A percentile compares a stretch with the other conserved stretches of the same genome.
Evolutionary conservation across 805 yeast genomes (phyloP).

Genomic region (Candida koratica): DNA sequence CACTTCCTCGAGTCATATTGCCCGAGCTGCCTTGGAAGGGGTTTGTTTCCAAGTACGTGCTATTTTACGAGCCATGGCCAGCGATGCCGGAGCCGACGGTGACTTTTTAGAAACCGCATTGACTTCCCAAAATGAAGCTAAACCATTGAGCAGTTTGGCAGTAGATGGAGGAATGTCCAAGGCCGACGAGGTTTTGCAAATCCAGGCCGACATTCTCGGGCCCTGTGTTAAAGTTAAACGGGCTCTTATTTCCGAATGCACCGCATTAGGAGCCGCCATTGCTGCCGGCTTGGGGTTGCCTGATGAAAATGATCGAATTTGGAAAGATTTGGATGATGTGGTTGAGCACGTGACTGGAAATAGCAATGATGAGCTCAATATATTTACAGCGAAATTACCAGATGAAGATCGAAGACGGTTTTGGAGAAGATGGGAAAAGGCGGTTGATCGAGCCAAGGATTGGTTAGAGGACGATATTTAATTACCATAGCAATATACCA

Average conservation of each 20-base stretch:
- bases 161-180: constrained; percentile 97
- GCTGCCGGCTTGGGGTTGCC: constrained; percentile 77
- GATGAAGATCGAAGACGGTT: constrained; percentile 55
- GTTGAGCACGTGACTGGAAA: constrained; percentile 34
- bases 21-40: constrained; percentile 93
- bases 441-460: constrained; percentile 73
- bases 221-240: constrained; percentile 78
- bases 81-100: constrained; percentile 66
- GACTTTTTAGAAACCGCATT: constrained; percentile 55
- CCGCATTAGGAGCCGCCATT: constrained; percentile 94
- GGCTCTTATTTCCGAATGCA: constrained; percentile 82
- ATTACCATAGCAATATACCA: too few relatives aligned
- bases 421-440: constrained; percentile 82
- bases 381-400: constrained; percentile 42
- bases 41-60: constrained; percentile 93
- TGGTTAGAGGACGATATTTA: constrained; percentile 56
- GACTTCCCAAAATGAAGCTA: constrained; percentile 40
- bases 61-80: constrained; percentile 83
- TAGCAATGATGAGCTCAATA: constrained; percentile 23
- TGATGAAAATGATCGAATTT: constrained; percentile 51
- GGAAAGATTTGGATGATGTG: constrained; percentile 75
- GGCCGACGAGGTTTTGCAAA: constrained; percentile 87
- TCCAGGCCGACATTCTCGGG: constrained; percentile 88
- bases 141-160: constrained; percentile 53
- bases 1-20: constrained; percentile 87